Percentiles rank a stretch among this genome's conserved stretches.
Conservation (phyloP, 2,329 filamentous ascomycete species). For the Fusarium vanettenii region DNA sequence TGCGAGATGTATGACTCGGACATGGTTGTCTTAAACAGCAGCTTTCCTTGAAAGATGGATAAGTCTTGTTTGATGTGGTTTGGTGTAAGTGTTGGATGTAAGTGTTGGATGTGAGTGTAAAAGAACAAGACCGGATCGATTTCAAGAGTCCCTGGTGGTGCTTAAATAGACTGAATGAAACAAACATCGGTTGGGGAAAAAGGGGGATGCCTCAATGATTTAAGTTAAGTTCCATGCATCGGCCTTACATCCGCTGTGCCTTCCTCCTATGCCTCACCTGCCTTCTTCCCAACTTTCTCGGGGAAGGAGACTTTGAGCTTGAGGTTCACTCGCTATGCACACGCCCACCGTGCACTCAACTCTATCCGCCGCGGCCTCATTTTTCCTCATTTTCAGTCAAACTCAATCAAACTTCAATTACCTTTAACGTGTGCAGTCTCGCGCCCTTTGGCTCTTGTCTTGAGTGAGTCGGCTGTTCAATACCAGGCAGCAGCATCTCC, state of each 20-base stretch:
- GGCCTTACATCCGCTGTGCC: neutral
- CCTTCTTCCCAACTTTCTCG: neutral
- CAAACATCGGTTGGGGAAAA: neutral
- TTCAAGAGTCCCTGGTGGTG: neutral
- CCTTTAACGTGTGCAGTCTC: neutral
- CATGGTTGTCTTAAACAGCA: neutral
- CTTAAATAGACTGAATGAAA: neutral
- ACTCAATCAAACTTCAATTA: neutral
- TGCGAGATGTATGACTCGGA: neutral
- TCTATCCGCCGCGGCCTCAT: neutral
- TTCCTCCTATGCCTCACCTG: neutral
- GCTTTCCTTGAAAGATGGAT: neutral
- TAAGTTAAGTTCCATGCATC: neutral
- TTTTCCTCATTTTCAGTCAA: neutral
- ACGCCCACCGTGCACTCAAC: neutral
- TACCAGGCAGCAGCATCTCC: neutral
- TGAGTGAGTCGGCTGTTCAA: neutral
- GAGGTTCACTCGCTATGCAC: neutral
- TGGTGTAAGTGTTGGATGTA: neutral
- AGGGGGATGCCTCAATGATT: neutral
- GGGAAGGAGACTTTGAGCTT: neutral
- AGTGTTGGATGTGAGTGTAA: neutral
- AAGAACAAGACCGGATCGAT: neutral
- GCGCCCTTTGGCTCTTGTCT: neutral
- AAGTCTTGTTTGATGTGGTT: neutral